Base-by-base conservation (phyloP, 768 basidiomycete genomes). In the Mycena vulgaris region DNA sequence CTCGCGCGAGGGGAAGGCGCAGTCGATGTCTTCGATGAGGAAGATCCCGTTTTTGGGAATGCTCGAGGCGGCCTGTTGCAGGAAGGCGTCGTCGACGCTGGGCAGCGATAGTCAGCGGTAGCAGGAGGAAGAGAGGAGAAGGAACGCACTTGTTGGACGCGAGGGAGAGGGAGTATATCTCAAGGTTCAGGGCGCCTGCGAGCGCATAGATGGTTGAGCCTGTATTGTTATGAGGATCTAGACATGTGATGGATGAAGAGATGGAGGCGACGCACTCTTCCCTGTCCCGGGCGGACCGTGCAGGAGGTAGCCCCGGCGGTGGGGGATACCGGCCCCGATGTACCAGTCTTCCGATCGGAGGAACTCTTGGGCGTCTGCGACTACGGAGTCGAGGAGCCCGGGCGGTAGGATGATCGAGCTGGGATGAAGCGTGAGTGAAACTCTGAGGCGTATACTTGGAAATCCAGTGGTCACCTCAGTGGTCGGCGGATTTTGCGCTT, bases 171-270 rank as follows among this genome's bases (percentile, higher is more conserved):
- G 87, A 81, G 75, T 94, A 96, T 63, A 97, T 95, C 79, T 96
- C 94, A n/a, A 97, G 85, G 6, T 90, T 89, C 13, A 97, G 83
- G 77, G 94, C 93, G 8, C 87, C 86, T 8, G 86, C 86, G 28
- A 89, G 78, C 16, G 88, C 88, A 63, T 89, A 88, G 17, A 89
- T 88, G 0, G 88, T 89, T 10, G 86, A 88, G 14, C 81, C 87
- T 87, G 63, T n/a, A 75, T 5, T 11, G 82, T 77, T 7, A 37
- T 14, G 75, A 84, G 77, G 70, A 83, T 83, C 19, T 52, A n/a
- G 9, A 13, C 28, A 7, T 31, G 14, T 52, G 27, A 8, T 39
- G 23, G n/a, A 23, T 51, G 30, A 6, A 33, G 45, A 3, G 35
- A 55, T 37, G 59, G 17, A 37, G 45, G 21, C 2, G 27, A 77